A percentile compares a stretch with the other conserved stretches of the same genome.
phyloP scores from a whole-genome alignment of 306 rosid genomes.

The Vachellia pachyceras region DNA sequence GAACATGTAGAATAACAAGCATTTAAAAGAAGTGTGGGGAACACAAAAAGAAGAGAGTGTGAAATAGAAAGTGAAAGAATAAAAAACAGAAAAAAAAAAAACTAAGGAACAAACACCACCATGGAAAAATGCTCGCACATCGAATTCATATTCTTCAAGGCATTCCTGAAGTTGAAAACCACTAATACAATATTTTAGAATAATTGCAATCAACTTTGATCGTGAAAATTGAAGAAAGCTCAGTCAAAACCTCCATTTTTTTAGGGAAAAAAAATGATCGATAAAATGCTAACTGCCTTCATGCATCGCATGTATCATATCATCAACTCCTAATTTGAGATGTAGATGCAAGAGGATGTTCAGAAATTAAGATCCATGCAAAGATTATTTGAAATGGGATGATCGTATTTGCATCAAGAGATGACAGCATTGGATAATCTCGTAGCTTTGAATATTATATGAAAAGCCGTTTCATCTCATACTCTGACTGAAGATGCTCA shows the following conservation, averaged over 20 bases:
- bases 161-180: not conserved
- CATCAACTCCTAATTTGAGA: not conserved
- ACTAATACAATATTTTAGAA: not conserved
- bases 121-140: not conserved
- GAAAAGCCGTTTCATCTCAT: slow-evolving; percentile 25
- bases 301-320: not conserved
- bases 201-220: not conserved
- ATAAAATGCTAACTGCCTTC: slow-evolving; percentile 13
- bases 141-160: not conserved
- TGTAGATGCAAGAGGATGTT: not conserved
- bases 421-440: not conserved
- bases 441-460: not conserved
- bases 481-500: not conserved
- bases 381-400: not conserved
- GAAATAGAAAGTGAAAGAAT: not conserved
- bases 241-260: not conserved
- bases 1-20: not conserved
- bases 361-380: slow-evolving; percentile 1
- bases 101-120: too few relatives aligned
- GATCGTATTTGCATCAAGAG: not conserved
- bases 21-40: not conserved
- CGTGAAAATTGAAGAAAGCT: not conserved
- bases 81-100: not conserved
- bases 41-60: not conserved
- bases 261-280: not conserved